Evolutionary conservation across 345 rosid genomes (phyloP), one percentile per base, ranked within the genome.

Genomic region (Rhodomyrtus tomentosa): DNA sequence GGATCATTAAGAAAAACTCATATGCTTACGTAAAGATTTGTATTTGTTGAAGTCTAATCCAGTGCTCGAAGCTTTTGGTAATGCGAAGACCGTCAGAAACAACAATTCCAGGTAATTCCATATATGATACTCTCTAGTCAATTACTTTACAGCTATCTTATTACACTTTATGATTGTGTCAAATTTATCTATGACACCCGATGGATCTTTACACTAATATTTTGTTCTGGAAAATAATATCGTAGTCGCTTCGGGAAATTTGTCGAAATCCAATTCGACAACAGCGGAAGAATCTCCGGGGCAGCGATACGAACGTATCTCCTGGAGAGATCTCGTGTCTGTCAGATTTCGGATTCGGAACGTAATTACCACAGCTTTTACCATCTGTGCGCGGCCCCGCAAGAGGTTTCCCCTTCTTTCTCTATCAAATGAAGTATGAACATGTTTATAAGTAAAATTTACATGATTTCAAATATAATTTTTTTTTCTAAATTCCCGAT

Each of bases 341-440:
- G 99, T 90, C 98, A 95, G 89, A 92, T 94, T 90, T 95, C 99
- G 58, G 95, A 95, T 84, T 91, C 94, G 83, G 99, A 96, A 88
- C 95, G 98, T 76, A 96, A 96, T 88, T 96, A 95, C 87, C 99
- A 96, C 89, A 95, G 99, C 85, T 96, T 96, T 88, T 96, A 96
- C 87, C 95, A 92, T 89, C 91, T 96, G 58, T 96, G 98, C 88
- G 96, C 98, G 72, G 99, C 98, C 80, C 98, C 99, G 82, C 87
- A 85, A 20, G 92, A 93, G 93, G 98, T 95, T 83, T 55, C 18
- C 84, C 55, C 62, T 82, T 72, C 82, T 87, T 58, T 81, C 68
- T 80, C 36, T 52, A 83, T 55, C 80, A 49, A 36, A 13, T n/a
- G 5, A 3, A 62, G 53, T 82, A 29, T 52, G 42, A 13, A 58